Percentiles rank a stretch among this genome's conserved stretches.
These are phyloP conservation scores for Cadophora luteo-olivacea DNA, from an alignment of 2,329 filamentous ascomycete genomes.

Conservation along the genomic window DNA sequence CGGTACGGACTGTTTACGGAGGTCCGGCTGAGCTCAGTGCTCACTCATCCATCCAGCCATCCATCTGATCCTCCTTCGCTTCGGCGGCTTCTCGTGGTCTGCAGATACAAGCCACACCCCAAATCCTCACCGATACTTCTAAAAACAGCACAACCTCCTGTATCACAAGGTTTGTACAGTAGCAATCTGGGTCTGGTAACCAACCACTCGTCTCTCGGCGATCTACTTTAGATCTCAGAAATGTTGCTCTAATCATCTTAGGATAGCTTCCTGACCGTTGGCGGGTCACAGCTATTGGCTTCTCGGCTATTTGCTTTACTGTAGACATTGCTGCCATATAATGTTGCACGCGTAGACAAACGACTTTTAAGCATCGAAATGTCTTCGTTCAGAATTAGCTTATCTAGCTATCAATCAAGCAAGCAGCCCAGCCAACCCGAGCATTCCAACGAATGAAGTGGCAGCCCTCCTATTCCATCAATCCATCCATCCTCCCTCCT, in stretches of 20 bases:
- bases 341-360: no score
- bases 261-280: no score
- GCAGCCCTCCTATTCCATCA: constrained; percentile 12
- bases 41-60: background rate
- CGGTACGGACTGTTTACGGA: constrained; percentile 5
- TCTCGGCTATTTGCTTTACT: no score
- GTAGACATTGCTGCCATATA: no score
- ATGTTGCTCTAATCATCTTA: no score
- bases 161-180: background rate
- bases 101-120: background rate
- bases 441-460: background rate
- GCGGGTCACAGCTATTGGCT: no score
- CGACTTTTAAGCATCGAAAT: background rate
- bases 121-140: background rate
- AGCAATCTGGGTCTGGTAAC: no score
- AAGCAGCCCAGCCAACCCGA: background rate
- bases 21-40: constrained; percentile 15
- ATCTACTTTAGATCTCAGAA: no score
- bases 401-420: background rate
- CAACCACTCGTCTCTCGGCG: no score
- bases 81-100: constrained; percentile 3
- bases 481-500: constrained; percentile 11
- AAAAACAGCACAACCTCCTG: constrained; percentile 2
- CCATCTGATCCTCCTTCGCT: constrained; percentile 11
- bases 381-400: constrained; percentile 11